phyloP scores from a whole-genome alignment of 179 eudicot species.

The Pouteria campechiana region DNA sequence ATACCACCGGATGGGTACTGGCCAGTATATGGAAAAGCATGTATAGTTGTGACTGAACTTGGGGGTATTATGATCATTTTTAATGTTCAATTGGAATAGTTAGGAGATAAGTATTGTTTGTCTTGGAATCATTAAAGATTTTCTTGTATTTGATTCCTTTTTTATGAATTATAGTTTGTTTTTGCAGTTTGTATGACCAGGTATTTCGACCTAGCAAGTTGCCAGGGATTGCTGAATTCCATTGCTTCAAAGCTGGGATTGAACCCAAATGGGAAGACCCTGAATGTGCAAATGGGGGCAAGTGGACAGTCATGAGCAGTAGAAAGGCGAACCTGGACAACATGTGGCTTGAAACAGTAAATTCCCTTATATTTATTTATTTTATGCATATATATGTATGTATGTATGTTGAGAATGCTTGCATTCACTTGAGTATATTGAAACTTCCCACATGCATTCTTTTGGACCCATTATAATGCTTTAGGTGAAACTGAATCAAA shows the following conservation, averaged over 20 bases:
- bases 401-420: too few relatives aligned
- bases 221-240: constrained; percentile 69
- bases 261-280: constrained; percentile 99
- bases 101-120: too few relatives aligned
- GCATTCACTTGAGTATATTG: too few relatives aligned
- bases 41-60: not conserved
- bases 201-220: constrained; percentile 82
- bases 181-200: constrained; percentile 81
- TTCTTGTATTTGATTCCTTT: too few relatives aligned
- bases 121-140: too few relatives aligned
- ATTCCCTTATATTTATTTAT: not conserved
- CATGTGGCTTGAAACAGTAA: constrained; percentile 99
- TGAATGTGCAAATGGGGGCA: constrained; percentile 96
- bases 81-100: too few relatives aligned
- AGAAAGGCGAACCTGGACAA: constrained; percentile 53
- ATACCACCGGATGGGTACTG: too few relatives aligned
- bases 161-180: constrained; percentile 1
- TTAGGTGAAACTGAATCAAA: too few relatives aligned
- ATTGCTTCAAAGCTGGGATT: constrained; percentile 79
- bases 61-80: not conserved
- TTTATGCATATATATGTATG: too few relatives aligned
- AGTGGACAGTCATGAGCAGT: constrained; percentile 70
- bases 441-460: too few relatives aligned
- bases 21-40: too few relatives aligned
- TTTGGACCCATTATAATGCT: too few relatives aligned